Evolutionary conservation across 768 basidiomycete genomes (phyloP).

Genomic region (Hemileccinum impolitum): DNA sequence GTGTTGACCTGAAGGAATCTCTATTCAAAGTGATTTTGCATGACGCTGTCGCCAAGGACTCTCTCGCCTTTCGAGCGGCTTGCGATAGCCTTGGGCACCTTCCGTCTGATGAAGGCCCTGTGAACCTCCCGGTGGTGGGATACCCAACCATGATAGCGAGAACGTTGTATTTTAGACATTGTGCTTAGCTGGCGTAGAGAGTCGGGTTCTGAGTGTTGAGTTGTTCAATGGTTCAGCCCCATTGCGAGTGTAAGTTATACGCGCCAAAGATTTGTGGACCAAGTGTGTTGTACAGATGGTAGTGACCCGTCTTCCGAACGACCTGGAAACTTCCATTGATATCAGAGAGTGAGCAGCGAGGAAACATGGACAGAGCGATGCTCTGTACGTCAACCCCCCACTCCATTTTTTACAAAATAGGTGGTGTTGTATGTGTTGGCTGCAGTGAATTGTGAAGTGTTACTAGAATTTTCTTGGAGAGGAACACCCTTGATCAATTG

Average conservation of each 20-base stretch:
- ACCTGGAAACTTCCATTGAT: no score
- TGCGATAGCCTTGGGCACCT: neutral
- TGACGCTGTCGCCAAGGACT: neutral
- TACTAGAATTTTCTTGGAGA: no score
- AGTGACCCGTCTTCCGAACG: neutral
- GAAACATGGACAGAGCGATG: no score
- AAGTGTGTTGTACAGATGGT: neutral
- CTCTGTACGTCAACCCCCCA: no score
- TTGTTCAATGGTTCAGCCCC: neutral
- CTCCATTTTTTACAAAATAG: no score
- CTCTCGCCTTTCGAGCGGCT: no score
- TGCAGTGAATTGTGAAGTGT: no score
- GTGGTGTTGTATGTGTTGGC: no score
- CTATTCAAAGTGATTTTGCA: neutral
- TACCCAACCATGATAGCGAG: slow-evolving; percentile 3
- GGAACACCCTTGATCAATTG: no score
- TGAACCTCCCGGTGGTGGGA: neutral
- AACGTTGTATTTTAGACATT: neutral
- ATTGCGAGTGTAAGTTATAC: neutral
- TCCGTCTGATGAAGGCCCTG: neutral
- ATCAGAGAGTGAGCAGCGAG: no score
- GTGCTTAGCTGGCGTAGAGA: neutral
- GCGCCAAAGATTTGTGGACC: neutral
- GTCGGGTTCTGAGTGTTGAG: neutral
- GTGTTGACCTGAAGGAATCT: slow-evolving; percentile 5